Evolutionary conservation across 2,329 filamentous ascomycete genomes (phyloP), one percentile per base, ranked within the genome.

Genomic region (Trichophyton simii): DNA sequence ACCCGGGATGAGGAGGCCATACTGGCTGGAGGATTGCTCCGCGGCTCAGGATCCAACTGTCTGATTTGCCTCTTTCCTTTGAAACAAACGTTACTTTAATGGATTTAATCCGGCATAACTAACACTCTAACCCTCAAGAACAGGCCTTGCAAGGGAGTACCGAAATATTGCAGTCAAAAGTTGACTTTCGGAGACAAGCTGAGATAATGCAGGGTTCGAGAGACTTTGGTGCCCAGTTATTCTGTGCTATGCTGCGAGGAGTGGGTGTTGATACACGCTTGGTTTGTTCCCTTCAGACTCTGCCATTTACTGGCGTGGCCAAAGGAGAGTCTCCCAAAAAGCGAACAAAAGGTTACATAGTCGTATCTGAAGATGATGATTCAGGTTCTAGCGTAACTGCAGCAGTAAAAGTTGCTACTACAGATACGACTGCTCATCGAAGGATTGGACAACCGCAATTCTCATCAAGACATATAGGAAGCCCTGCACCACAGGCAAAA

Each of bases 181-280:
- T 79, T 0, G 89, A 95, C 65, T 97, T 97, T 67, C 79, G 81
- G 3, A 78, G 79, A 42, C 86, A 88, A 34, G 89, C 91, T 0
- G 80, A 78, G 63, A 82, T 76, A 3, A 73, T 95, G 18, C 78
- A 85, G 65, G 95, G 92, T 0, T 97, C 92, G 7, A 84, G 91
- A 65, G 94, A 99, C 72, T 80, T 95, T 8, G 94, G 91, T 0
- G 88, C 90, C 1, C 91, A 97, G 71, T 73, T 99, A 0, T 96
- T 95, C 68, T 97, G 94, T 72, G 88, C 91, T 2, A 74, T 97
- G 36, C 79, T 99, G 3, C 85, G 94, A 18, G 83, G 85, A n/a
- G 84, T 82, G n/a, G 91, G 89, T 2, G 84, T 97, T 5, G 84
- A 90, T 65, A 81, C 89, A 3, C 83, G 94, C 11, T 79, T 99